phyloP scores from a whole-genome alignment of 352 stramenopile genomes.

The Phytopythium mirpurense region DNA sequence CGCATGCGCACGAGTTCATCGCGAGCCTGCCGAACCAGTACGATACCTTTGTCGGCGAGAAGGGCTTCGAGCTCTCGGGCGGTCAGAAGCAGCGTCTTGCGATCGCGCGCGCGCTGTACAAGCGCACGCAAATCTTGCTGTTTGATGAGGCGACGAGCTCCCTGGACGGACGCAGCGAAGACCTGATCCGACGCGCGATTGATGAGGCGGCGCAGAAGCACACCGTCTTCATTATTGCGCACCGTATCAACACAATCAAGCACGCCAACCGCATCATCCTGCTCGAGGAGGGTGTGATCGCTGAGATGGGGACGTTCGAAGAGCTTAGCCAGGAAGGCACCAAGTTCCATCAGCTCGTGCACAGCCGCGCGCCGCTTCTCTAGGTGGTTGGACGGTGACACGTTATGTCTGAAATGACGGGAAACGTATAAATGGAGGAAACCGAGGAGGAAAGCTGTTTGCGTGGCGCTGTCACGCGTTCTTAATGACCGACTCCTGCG shows the following conservation, averaged over 20 bases:
- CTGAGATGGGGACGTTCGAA: conserved; percentile 69
- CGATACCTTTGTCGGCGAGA: conserved; percentile 96
- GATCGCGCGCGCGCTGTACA: conserved; percentile 80
- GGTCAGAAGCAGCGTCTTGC: conserved; percentile 96
- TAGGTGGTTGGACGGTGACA: conserved; percentile 14
- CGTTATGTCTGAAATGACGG: neutral
- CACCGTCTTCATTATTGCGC: conserved; percentile 82
- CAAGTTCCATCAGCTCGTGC: conserved; percentile 71
- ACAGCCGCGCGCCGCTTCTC: conserved; percentile 55
- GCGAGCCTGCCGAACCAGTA: conserved; percentile 89
- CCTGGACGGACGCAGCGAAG: conserved; percentile 74
- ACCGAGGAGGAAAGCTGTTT: neutral
- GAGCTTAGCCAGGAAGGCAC: conserved; percentile 72
- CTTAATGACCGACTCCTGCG: conserved; percentile 34
- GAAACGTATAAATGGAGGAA: neutral
- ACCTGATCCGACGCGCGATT: conserved; percentile 67
- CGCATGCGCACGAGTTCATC: conserved; percentile 79
- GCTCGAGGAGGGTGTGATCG: conserved; percentile 74
- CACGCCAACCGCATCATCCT: conserved; percentile 80
- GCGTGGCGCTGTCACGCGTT: conserved; percentile 1
- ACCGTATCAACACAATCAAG: conserved; percentile 84
- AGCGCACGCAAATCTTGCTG: conserved; percentile 72
- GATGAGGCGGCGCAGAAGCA: conserved; percentile 58
- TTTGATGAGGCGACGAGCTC: conserved; percentile 86
- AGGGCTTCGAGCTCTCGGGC: conserved; percentile 94